phyloP scores from a whole-genome alignment of 2,329 filamentous ascomycete genomes.

The Biscogniauxia marginata region DNA sequence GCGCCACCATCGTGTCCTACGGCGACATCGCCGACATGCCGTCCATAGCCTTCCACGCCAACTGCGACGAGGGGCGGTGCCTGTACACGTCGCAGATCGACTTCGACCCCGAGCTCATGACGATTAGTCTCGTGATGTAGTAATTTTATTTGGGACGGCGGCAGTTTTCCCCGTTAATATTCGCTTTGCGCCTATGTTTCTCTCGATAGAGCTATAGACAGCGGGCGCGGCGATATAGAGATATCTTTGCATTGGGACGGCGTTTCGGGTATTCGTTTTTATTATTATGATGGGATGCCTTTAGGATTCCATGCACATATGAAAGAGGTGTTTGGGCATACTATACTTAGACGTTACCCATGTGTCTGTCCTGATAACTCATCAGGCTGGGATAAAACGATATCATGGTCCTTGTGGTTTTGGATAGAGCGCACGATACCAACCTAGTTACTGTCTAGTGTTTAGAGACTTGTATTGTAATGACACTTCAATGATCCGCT shows the following conservation, averaged over 20 bases:
- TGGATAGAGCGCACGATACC: neutral
- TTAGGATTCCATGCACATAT: neutral
- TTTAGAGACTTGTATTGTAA: neutral
- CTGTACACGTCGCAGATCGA: constrained; percentile 34
- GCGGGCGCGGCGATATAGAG: neutral
- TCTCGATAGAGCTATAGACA: neutral
- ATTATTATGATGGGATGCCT: neutral
- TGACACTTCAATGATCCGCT: neutral
- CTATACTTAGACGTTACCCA: neutral
- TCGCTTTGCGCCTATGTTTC: neutral
- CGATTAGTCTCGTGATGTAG: constrained; percentile 12
- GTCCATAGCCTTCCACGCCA: constrained; percentile 37
- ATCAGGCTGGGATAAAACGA: neutral
- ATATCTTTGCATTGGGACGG: neutral
- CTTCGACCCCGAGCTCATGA: constrained; percentile 22
- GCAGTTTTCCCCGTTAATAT: neutral
- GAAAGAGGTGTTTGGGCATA: neutral
- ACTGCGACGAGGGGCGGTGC: constrained; percentile 36
- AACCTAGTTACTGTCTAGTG: neutral
- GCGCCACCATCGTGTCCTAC: constrained; percentile 34
- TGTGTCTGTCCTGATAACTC: neutral
- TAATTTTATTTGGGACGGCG: neutral
- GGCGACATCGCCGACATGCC: constrained; percentile 24
- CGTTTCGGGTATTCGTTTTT: neutral
- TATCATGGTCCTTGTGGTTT: neutral